Conservation (phyloP, 1,284 basidiomycete species). For the Ustilago nuda region DNA sequence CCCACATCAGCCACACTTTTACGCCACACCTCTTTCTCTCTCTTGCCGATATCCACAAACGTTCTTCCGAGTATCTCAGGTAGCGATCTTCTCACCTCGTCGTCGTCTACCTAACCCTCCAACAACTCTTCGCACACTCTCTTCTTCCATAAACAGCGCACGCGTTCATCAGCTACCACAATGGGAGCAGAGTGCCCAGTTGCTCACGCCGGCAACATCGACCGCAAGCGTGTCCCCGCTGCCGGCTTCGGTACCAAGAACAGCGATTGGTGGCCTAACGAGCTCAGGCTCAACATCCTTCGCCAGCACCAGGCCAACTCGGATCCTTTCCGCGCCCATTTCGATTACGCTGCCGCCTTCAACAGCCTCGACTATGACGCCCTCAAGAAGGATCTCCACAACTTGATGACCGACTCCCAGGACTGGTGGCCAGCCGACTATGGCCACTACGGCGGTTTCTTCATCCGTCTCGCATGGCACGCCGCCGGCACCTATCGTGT, state of each 20-base stretch:
- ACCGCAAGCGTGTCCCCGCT: constrained; percentile 36
- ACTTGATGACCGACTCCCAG: constrained; percentile 45
- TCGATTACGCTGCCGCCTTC: constrained; percentile 41
- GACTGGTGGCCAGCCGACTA: constrained; percentile 49
- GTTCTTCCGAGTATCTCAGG: not conserved
- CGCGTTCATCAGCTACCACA: not conserved
- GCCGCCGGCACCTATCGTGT: constrained; percentile 49
- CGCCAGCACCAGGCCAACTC: constrained; percentile 43
- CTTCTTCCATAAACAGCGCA: not conserved
- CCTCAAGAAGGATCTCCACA: constrained; percentile 41
- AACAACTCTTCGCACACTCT: not conserved
- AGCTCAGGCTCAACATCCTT: constrained; percentile 38
- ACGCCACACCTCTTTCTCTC: constrained; percentile 20
- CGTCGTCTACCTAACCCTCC: constrained; percentile 12
- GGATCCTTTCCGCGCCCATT: constrained; percentile 36
- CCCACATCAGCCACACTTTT: constrained; percentile 16
- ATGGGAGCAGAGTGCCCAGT: constrained; percentile 43
- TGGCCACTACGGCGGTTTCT: constrained; percentile 49
- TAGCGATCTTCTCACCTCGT: constrained; percentile 6
- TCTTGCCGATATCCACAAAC: constrained; percentile 18
- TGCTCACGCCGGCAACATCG: constrained; percentile 32
- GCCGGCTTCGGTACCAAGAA: constrained; percentile 41
- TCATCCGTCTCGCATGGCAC: constrained; percentile 46
- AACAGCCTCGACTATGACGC: constrained; percentile 45
- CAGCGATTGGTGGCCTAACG: constrained; percentile 47